Evolutionary conservation across 2,329 filamentous ascomycete genomes (phyloP).

Genomic region (Bisporella sp.): DNA sequence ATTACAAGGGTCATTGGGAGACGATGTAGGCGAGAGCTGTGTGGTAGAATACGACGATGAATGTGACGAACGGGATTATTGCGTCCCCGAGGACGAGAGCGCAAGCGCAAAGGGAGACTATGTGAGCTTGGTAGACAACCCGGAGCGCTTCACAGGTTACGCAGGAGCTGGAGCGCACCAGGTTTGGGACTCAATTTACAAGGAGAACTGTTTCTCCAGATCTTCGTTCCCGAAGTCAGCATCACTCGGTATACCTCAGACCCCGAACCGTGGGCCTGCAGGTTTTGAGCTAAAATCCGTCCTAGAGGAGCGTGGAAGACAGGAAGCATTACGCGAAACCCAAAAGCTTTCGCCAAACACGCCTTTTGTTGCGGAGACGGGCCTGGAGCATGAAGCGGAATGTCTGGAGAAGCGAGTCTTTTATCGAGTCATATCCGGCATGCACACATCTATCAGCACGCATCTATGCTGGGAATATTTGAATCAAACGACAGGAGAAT

Average conservation of each 20-base stretch:
- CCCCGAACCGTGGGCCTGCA: conserved; percentile 32
- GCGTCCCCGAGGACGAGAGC: conserved; percentile 90
- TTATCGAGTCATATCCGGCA: conserved; percentile 88
- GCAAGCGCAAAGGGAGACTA: conserved; percentile 86
- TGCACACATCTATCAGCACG: conserved; percentile 96
- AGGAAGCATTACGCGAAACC: conserved; percentile 54
- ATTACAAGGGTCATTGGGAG: conserved; percentile 74
- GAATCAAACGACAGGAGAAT: conserved; percentile 89
- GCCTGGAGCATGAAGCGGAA: conserved; percentile 77
- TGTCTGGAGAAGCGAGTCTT: conserved; percentile 99
- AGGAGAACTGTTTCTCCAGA: conserved; percentile 89
- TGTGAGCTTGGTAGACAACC: conserved; percentile 87
- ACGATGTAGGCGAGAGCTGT: conserved; percentile 87
- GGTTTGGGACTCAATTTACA: conserved; percentile 95
- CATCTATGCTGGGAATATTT: conserved; percentile 95
- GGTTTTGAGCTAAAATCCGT: conserved; percentile 56
- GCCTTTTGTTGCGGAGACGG: conserved; percentile 54
- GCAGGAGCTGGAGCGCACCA: conserved; percentile 75
- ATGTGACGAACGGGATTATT: conserved; percentile 95
- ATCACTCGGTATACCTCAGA: conserved; percentile 39
- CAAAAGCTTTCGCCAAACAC: conserved; percentile 46
- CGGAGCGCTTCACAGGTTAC: conserved; percentile 93
- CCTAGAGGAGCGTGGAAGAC: conserved; percentile 50
- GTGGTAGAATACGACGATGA: conserved; percentile 97
- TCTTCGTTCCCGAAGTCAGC: conserved; percentile 56